phyloP scores from a whole-genome alignment of 2,329 filamentous ascomycete genomes.

The Blumeria hordei region DNA sequence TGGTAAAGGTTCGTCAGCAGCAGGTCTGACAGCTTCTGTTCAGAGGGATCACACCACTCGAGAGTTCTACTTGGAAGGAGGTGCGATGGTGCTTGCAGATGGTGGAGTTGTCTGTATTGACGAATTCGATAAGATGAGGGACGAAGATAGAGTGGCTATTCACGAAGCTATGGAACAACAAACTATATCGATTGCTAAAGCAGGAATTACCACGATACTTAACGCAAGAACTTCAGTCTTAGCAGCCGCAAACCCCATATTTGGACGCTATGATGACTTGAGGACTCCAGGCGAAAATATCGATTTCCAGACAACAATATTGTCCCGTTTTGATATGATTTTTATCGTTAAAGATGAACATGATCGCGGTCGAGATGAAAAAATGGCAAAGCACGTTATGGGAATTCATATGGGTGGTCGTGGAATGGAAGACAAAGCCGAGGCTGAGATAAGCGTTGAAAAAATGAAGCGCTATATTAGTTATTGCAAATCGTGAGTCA shows the following conservation, averaged over 20 bases:
- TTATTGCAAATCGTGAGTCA: constrained; percentile 73
- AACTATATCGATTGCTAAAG: constrained; percentile 96
- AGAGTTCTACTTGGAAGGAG: constrained; percentile 94
- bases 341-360: constrained; percentile 97
- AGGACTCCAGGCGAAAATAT: constrained; percentile 97
- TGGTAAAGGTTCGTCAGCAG: constrained; percentile 90
- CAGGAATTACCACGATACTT: constrained; percentile 91
- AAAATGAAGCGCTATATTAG: constrained; percentile 96
- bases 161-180: constrained; percentile 99
- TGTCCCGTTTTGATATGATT: constrained; percentile 98
- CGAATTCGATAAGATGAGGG: constrained; percentile 98
- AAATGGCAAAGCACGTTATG: constrained; percentile 92
- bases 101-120: constrained; percentile 96
- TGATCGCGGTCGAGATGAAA: constrained; percentile 68
- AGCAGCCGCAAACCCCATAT: constrained; percentile 90
- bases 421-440: constrained; percentile 55
- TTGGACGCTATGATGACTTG: constrained; percentile 92
- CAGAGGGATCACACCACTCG: constrained; percentile 78
- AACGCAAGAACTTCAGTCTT: constrained; percentile 89
- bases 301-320: constrained; percentile 93
- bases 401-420: constrained; percentile 84
- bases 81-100: constrained; percentile 94
- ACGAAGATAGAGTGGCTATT: constrained; percentile 91
- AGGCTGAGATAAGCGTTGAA: constrained; percentile 78
- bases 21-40: constrained; percentile 90